Evolutionary conservation across 192 early-diverging fungal species (phyloP).

Genomic region (Linnemannia hyalina): DNA sequence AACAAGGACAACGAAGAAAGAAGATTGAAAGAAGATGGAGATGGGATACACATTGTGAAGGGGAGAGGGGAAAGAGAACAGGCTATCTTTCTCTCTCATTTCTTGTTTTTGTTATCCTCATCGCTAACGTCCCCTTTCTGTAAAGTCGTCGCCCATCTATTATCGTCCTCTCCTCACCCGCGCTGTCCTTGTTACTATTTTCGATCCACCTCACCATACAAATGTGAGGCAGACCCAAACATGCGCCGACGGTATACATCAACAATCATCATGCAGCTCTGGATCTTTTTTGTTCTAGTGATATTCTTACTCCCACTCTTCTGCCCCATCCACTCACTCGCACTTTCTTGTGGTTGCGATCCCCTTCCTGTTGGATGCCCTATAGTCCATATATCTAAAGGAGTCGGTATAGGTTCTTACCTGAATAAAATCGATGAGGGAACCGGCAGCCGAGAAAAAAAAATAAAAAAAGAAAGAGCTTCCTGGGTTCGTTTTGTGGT

Average conservation of each 20-base stretch:
- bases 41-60: neutral
- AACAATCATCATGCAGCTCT: slow-evolving; percentile 10
- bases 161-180: neutral
- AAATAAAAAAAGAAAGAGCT: no score
- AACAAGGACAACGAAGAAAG: slow-evolving; percentile 1
- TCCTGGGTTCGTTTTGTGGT: neutral
- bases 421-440: no score
- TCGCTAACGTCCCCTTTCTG: neutral
- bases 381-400: no score
- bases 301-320: neutral
- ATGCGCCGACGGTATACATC: neutral
- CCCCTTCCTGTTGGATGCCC: no score
- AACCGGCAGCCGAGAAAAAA: no score
- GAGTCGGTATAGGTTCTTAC: no score
- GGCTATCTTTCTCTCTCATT: no score
- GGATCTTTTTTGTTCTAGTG: neutral
- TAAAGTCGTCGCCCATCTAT: neutral
- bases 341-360: neutral
- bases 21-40: slow-evolving; percentile 1
- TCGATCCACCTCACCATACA: neutral
- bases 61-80: neutral
- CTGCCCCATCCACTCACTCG: neutral
- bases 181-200: neutral
- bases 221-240: neutral
- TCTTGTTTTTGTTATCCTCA: no score